Evolutionary conservation across 192 early-diverging fungal species (phyloP).

Genomic region (Dispira simplex): DNA sequence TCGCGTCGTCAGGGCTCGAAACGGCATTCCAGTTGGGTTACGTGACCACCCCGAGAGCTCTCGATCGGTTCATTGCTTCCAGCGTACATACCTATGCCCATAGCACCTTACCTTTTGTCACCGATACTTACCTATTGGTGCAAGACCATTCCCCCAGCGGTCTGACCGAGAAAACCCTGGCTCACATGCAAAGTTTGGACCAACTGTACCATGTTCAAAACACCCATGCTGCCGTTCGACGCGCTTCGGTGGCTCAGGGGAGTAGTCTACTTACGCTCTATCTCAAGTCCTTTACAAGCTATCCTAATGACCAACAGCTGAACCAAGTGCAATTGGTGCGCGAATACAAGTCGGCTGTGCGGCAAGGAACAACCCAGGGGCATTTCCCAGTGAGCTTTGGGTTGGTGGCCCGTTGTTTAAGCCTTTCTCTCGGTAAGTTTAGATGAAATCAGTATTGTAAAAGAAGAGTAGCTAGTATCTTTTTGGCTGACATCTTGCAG

Average conservation of each 20-base stretch:
- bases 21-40: slow-evolving; percentile 56
- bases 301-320: too few relatives aligned
- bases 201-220: slow-evolving; percentile 9
- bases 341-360: too few relatives aligned
- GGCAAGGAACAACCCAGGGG: too few relatives aligned
- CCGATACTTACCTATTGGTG: slow-evolving; percentile 13
- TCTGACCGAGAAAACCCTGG: slow-evolving; percentile 8
- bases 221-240: slow-evolving; percentile 23
- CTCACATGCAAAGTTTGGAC: slow-evolving; percentile 14
- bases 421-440: too few relatives aligned
- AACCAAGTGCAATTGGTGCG: too few relatives aligned
- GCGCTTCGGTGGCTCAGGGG: slow-evolving; percentile 27
- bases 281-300: not conserved
- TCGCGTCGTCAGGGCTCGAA: slow-evolving; percentile 84
- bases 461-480: too few relatives aligned
- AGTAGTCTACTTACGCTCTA: slow-evolving; percentile 25
- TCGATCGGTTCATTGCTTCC: slow-evolving; percentile 32
- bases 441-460: too few relatives aligned
- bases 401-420: too few relatives aligned
- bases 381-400: too few relatives aligned
- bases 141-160: not conserved
- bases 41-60: slow-evolving; percentile 21
- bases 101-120: slow-evolving; percentile 53
- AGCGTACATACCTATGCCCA: slow-evolving; percentile 55
- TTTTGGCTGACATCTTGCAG: too few relatives aligned